Conservation (phyloP, 768 basidiomycete species). For the Lactarius hengduanensis region DNA sequence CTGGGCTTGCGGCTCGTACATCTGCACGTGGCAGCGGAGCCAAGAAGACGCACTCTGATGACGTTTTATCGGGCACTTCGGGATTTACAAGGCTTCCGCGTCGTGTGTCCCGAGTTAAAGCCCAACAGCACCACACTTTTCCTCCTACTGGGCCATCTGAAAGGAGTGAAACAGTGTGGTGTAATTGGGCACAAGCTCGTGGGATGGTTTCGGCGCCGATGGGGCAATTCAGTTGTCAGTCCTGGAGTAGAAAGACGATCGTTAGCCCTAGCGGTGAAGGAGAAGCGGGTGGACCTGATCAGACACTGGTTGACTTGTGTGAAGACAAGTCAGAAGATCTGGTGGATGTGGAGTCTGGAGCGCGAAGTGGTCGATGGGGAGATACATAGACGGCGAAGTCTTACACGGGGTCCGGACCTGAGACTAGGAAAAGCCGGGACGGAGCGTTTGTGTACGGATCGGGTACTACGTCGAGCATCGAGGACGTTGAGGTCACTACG, state of each 20-base stretch:
- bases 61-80: constrained; percentile 20
- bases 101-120: constrained; percentile 43
- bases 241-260: constrained; percentile 59
- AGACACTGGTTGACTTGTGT: constrained; percentile 18
- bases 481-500: constrained; percentile 1
- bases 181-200: constrained; percentile 50
- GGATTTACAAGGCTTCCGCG: constrained; percentile 36
- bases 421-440: constrained; percentile 10
- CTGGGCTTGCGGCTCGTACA: constrained; percentile 25
- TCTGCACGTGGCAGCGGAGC: constrained; percentile 21
- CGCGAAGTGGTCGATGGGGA: constrained; percentile 22
- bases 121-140: constrained; percentile 62
- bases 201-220: constrained; percentile 47
- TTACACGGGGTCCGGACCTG: constrained; percentile 3
- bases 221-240: constrained; percentile 58
- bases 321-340: constrained; percentile 11
- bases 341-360: constrained; percentile 19
- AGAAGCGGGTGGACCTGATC: constrained; percentile 57
- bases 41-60: not conserved
- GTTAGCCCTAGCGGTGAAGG: constrained; percentile 57
- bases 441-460: constrained; percentile 4
- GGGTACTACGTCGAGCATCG: constrained; percentile 17
- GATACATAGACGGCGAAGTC: not conserved
- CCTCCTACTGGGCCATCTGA: constrained; percentile 55
- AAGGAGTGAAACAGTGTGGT: constrained; percentile 49